Evolutionary conservation across 1,284 basidiomycete genomes (phyloP).

Genomic region (Irpex sp.): DNA sequence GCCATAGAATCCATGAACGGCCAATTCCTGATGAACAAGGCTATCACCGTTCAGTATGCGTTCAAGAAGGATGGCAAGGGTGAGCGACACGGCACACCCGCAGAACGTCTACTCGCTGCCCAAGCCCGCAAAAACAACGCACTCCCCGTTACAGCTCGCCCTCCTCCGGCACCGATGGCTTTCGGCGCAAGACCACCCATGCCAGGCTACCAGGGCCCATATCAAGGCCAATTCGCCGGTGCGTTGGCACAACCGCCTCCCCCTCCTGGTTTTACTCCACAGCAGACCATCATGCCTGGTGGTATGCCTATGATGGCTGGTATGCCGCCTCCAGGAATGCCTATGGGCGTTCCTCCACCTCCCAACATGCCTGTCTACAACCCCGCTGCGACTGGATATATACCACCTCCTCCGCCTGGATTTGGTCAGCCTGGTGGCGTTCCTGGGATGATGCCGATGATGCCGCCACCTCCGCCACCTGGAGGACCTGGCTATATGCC

Average conservation of each 20-base stretch:
- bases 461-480: slow-evolving; percentile 27
- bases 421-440: slow-evolving; percentile 21
- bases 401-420: slow-evolving; percentile 34
- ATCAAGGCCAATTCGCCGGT: slow-evolving; percentile 88
- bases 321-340: slow-evolving; percentile 33
- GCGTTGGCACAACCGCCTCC: slow-evolving; percentile 66
- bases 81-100: slow-evolving; percentile 93
- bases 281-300: slow-evolving; percentile 56
- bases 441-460: slow-evolving; percentile 27
- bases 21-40: slow-evolving; percentile 98
- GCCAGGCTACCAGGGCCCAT: slow-evolving; percentile 65
- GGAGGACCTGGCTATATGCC: slow-evolving; percentile 1
- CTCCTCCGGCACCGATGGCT: slow-evolving; percentile 62
- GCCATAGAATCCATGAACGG: slow-evolving; percentile 96
- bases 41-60: slow-evolving; percentile 94
- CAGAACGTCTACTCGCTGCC: slow-evolving; percentile 91
- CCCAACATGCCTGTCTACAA: slow-evolving; percentile 37
- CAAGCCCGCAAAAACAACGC: slow-evolving; percentile 96
- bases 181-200: slow-evolving; percentile 62
- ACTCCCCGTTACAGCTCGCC: slow-evolving; percentile 68
- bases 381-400: slow-evolving; percentile 17
- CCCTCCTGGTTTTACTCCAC: slow-evolving; percentile 65
- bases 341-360: slow-evolving; percentile 49
- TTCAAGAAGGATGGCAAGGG: slow-evolving; percentile 99
- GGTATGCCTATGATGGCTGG: slow-evolving; percentile 30